Conservation (phyloP, 202 grass and related monocot genomes). For the Digitaria exilis region DNA sequence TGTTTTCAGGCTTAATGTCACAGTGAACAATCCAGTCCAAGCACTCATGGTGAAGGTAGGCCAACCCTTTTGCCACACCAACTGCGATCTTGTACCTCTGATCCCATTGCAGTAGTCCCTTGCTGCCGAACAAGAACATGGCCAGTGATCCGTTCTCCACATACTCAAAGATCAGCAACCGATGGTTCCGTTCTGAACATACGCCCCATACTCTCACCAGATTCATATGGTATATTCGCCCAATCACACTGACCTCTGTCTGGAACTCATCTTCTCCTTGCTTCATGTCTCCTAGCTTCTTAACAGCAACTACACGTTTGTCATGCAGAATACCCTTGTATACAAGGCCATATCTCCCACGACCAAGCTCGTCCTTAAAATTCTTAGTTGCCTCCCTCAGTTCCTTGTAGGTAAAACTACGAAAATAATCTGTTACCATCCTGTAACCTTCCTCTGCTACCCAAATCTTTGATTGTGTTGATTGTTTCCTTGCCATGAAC, state of each 20-base stretch:
- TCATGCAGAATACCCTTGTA: conserved; percentile 48
- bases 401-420: conserved; percentile 51
- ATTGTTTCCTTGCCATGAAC: conserved; percentile 49
- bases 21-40: conserved; percentile 30
- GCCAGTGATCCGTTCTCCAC: conserved; percentile 47
- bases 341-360: conserved; percentile 47
- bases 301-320: conserved; percentile 39
- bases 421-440: conserved; percentile 48
- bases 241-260: conserved; percentile 40
- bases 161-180: conserved; percentile 41
- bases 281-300: conserved; percentile 39
- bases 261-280: conserved; percentile 37
- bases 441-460: conserved; percentile 46
- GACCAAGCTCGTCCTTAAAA: conserved; percentile 53
- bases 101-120: conserved; percentile 39
- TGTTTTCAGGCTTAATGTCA: conserved; percentile 25
- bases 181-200: conserved; percentile 36
- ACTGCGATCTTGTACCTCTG: conserved; percentile 41
- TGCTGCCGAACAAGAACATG: conserved; percentile 37
- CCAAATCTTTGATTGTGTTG: conserved; percentile 1
- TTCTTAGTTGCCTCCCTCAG: conserved; percentile 42
- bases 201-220: conserved; percentile 42
- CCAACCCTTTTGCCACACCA: conserved; percentile 17
- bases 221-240: conserved; percentile 42
- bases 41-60: conserved; percentile 36